Conservation (phyloP, 352 stramenopile genomes). For the Phytophthora sp. region DNA sequence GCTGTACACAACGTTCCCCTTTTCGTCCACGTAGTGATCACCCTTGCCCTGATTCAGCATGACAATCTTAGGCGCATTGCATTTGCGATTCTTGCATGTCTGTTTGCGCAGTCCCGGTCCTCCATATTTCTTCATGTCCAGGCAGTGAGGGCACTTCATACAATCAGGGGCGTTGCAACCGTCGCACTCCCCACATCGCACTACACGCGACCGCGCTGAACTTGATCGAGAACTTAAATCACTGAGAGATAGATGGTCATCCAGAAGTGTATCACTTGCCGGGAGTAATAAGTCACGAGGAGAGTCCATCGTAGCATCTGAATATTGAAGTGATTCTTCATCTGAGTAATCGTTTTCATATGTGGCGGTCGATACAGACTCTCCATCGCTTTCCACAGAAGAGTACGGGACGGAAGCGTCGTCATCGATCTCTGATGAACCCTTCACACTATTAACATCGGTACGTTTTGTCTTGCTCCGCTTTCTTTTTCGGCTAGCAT, state of each 20-base stretch:
- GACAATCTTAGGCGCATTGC: conserved; percentile 72
- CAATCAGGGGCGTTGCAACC: conserved; percentile 77
- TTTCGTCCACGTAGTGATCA: conserved; percentile 59
- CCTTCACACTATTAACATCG: conserved; percentile 40
- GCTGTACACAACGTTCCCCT: conserved; percentile 40
- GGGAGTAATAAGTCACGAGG: conserved; percentile 45
- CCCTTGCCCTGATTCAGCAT: conserved; percentile 69
- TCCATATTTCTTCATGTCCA: conserved; percentile 89
- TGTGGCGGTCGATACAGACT: conserved; percentile 42
- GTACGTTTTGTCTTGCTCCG: conserved; percentile 30
- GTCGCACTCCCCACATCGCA: conserved; percentile 77
- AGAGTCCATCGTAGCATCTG: conserved; percentile 36
- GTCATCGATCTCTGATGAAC: conserved; percentile 49
- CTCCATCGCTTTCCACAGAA: conserved; percentile 61
- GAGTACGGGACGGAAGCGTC: conserved; percentile 49
- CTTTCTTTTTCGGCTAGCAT: conserved; percentile 48
- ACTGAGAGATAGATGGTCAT: conserved; percentile 44
- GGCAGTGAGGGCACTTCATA: conserved; percentile 77
- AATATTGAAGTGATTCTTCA: conserved; percentile 35
- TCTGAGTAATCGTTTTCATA: conserved; percentile 32
- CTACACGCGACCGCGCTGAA: conserved; percentile 59
- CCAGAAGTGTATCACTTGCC: conserved; percentile 38
- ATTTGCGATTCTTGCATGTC: conserved; percentile 83
- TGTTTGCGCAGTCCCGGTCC: conserved; percentile 81
- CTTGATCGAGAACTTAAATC: conserved; percentile 42